A percentile compares a stretch with the other conserved stretches of the same genome.
Conservation (phyloP, 495 filamentous ascomycete genomes). For the Neurospora africana region DNA sequence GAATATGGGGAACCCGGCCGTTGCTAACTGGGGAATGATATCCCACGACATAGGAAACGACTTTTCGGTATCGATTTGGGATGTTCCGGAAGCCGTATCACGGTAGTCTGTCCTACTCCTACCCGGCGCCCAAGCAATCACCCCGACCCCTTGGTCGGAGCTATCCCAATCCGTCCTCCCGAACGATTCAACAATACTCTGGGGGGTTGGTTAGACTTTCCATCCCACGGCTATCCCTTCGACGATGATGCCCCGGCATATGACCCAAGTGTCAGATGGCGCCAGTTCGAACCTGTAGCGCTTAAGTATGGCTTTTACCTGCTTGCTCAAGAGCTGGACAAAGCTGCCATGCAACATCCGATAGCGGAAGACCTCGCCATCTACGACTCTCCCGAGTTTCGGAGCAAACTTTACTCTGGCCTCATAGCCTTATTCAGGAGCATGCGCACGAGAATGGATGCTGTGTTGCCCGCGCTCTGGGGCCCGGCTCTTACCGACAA, state of each 20-base stretch:
- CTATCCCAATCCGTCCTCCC: background rate
- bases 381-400: no score
- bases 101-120: background rate
- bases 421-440: no score
- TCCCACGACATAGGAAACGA: background rate
- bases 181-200: background rate
- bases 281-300: no score
- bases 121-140: background rate
- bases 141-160: background rate
- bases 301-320: no score
- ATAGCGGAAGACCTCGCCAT: no score
- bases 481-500: no score
- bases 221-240: background rate
- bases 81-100: background rate
- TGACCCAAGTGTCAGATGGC: background rate
- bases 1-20: no score
- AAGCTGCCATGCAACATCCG: no score
- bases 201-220: background rate
- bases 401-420: no score
- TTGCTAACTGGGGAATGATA: background rate
- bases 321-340: no score
- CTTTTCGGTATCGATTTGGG: background rate
- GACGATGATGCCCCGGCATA: background rate
- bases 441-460: no score
- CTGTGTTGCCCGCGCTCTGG: no score